These are phyloP conservation scores for Cytospora schulzeri DNA, from an alignment of 2,329 filamentous ascomycete genomes.

Conservation along the genomic window DNA sequence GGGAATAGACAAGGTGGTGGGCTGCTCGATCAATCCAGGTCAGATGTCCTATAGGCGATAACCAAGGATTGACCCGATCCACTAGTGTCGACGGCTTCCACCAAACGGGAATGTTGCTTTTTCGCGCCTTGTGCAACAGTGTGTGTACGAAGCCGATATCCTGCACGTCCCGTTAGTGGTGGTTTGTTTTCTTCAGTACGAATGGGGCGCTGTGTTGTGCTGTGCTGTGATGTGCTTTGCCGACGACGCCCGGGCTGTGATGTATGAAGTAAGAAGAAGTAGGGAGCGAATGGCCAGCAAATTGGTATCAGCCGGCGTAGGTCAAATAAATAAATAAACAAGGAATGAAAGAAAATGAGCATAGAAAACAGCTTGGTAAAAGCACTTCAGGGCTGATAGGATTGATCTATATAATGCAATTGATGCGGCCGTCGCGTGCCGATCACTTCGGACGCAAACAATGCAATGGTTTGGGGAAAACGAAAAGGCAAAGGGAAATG, in stretches of 20 bases:
- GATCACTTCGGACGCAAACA: slow-evolving; percentile 19
- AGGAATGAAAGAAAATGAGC: slow-evolving; percentile 5
- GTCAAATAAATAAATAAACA: too few species aligned
- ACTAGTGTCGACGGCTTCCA: slow-evolving; percentile 26
- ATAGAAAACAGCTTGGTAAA: slow-evolving; percentile 4
- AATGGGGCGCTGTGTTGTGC: neutral
- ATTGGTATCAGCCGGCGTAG: slow-evolving; percentile 15
- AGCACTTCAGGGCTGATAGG: neutral
- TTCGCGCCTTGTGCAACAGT: slow-evolving; percentile 23
- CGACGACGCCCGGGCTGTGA: neutral
- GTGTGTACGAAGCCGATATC: slow-evolving; percentile 15
- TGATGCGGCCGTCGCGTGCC: slow-evolving; percentile 15
- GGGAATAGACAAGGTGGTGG: slow-evolving; percentile 14
- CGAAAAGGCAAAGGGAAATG: slow-evolving; percentile 3
- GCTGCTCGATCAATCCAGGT: slow-evolving; percentile 19
- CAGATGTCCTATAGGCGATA: slow-evolving; percentile 20
- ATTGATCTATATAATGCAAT: slow-evolving; percentile 7
- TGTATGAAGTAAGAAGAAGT: neutral
- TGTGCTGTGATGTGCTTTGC: neutral
- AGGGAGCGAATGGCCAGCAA: slow-evolving; percentile 2
- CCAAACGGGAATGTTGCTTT: slow-evolving; percentile 25
- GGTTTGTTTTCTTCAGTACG: slow-evolving; percentile 6
- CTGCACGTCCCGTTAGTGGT: slow-evolving; percentile 25
- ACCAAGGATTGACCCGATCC: slow-evolving; percentile 22
- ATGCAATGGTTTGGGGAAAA: slow-evolving; percentile 17